phyloP scores from a whole-genome alignment of 768 basidiomycete genomes.

The Naganishia kalamii region DNA sequence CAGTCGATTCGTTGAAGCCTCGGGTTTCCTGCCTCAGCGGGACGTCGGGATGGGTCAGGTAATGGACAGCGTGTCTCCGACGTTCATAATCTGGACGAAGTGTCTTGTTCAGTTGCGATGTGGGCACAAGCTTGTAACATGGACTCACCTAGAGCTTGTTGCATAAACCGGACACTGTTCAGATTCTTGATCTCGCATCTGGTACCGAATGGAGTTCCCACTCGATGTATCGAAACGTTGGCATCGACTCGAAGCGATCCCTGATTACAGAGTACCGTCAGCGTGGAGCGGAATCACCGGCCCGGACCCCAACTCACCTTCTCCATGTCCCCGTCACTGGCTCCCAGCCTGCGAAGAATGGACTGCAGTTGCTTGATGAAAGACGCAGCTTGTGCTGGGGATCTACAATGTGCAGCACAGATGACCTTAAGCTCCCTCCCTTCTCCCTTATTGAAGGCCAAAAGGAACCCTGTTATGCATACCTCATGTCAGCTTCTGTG shows the following conservation, averaged over 20 bases:
- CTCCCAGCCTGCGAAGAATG: slow-evolving; percentile 70
- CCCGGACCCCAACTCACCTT: slow-evolving; percentile 53
- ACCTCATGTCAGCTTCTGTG: slow-evolving; percentile 83
- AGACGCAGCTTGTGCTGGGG: slow-evolving; percentile 80
- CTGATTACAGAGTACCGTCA: slow-evolving; percentile 49
- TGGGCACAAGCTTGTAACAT: background rate
- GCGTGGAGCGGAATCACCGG: slow-evolving; percentile 19
- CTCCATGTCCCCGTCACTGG: slow-evolving; percentile 96
- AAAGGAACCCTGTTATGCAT: background rate
- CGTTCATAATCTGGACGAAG: slow-evolving; percentile 63
- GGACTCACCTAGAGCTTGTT: slow-evolving; percentile 68
- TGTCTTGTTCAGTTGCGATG: background rate
- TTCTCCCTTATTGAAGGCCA: background rate
- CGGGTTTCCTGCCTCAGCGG: slow-evolving; percentile 76
- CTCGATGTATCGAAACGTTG: slow-evolving; percentile 79
- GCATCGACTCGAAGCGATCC: slow-evolving; percentile 92
- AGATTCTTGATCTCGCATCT: slow-evolving; percentile 96
- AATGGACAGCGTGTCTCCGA: slow-evolving; percentile 60
- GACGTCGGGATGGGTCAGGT: slow-evolving; percentile 48
- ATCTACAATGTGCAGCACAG: slow-evolving; percentile 47
- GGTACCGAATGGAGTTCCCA: slow-evolving; percentile 57
- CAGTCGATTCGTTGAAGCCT: slow-evolving; percentile 74
- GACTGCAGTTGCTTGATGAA: slow-evolving; percentile 80
- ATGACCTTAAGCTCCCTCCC: background rate
- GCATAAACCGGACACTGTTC: slow-evolving; percentile 80